phyloP scores from a whole-genome alignment of 139 green algal genomes.

The Coccomyxa sp. region DNA sequence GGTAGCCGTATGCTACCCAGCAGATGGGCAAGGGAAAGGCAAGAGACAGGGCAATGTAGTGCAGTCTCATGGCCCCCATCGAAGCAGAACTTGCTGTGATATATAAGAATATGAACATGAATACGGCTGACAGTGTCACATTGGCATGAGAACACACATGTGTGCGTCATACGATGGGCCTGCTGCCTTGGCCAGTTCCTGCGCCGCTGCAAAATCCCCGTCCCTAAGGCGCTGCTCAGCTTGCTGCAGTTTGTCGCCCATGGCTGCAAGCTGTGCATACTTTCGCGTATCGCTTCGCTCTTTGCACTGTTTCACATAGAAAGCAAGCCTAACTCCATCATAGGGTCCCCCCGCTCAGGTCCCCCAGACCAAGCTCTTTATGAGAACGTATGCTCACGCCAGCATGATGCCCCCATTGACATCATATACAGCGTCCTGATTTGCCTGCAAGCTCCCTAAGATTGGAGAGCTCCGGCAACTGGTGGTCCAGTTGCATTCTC shows the following conservation, averaged over 20 bases:
- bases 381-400: no score
- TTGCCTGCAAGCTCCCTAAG: no score
- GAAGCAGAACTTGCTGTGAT: neutral
- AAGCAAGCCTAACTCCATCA: no score
- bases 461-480: no score
- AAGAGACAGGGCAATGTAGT: neutral
- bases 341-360: no score
- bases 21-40: neutral
- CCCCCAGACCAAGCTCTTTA: no score
- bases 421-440: no score
- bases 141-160: neutral
- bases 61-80: neutral
- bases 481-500: no score
- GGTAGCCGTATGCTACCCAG: neutral
- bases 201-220: neutral
- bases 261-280: no score
- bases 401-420: no score
- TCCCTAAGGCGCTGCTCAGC: neutral
- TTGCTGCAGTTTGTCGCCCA: neutral
- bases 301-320: no score
- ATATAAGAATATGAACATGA: neutral
- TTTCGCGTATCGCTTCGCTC: no score
- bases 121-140: neutral
- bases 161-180: neutral
- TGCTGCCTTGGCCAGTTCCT: neutral